Evolutionary conservation across 2,329 filamentous ascomycete genomes (phyloP), one percentile per base, ranked within the genome.

Genomic region (Massarina eburnea): DNA sequence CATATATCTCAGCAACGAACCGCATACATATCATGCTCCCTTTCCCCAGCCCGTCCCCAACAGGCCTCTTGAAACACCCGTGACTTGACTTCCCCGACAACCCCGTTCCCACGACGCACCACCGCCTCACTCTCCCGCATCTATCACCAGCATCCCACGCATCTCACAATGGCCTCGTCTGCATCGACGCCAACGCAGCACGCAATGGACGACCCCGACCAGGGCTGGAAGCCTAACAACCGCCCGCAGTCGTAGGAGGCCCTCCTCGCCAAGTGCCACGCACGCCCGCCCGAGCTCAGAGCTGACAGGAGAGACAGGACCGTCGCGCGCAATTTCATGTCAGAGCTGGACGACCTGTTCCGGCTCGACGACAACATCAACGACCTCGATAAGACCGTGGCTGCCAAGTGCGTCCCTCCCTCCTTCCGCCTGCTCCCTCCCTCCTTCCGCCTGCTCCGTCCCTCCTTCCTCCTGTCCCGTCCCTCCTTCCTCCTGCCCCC

Each of bases 201-300:
- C 53, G 37, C 55, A 59, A 64, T 68, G 59, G 54, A 62, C 39
- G 61, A 70, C 57, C 80, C 88, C 65, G 83, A 89, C 67, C 81
- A 81, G 64, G 84, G 89, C 73, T 92, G 87, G 88, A 84, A 90
- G 80, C 86, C 88, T 59, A 91, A 77, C 67, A 82, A 80, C 64
- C 86, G 89, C 55, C 89, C 89, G 56, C 87, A 92, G 76, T 94
- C 89, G 89, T 94, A 78, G 71, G 89, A n/a, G n/a, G n/a, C n/a
- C n/a, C 53, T 47, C 49, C 45, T 51, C 57, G 48, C 52, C 55
- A 48, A 49, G 51, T 55, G 48, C 43, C 51, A 49, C 26, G n/a
- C n/a, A n/a, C 15, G 50, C 55, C 49, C 36, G 46, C 18, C 22
- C 29, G 9, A 7, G 19, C 20, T 20, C n/a, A n/a, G 20, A 21